Evolutionary conservation across 371 early-diverging fungal genomes (phyloP), one percentile per base, ranked within the genome.

Genomic region (Actinomortierella wolfii): DNA sequence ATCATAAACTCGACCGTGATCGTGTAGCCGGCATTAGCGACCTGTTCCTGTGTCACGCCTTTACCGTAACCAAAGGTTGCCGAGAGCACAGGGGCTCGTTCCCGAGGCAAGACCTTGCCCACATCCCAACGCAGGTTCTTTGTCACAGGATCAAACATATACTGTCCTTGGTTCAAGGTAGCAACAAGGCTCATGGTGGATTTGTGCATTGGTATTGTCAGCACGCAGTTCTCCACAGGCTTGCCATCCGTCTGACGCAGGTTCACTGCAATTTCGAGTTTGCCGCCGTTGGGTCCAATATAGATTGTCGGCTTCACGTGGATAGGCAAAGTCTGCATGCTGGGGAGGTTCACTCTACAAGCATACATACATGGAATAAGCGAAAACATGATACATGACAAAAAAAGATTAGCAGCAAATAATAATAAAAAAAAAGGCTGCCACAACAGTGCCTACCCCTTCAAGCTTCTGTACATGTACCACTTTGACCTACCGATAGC

Each of bases 401-500:
- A 50, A 40, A 17, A 51, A 15, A 17, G 20, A 2, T 15, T 15
- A 15, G 44, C n/a, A 44, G 44, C 44, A 44, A 28, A 51, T 28
- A 21, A 28, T 13, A 23, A 48, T 8, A 5, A 21, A 21, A 18
- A n/a, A n/a, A n/a, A n/a, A n/a, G n/a, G n/a, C n/a, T n/a, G n/a
- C n/a, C n/a, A n/a, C n/a, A n/a, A n/a, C n/a, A n/a, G n/a, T n/a
- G n/a, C n/a, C n/a, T n/a, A n/a, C 48, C 23, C 48, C 48, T 48
- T 26, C 48, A 48, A n/a, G n/a, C n/a, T n/a, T n/a, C n/a, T n/a
- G n/a, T n/a, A n/a, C n/a, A n/a, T n/a, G n/a, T n/a, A n/a, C n/a
- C n/a, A n/a, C n/a, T n/a, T n/a, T n/a, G n/a, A n/a, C n/a, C n/a
- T 78, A 88, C 88, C 86, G 82, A 69, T 93, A 96, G 13, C 88